A percentile compares a stretch with the other conserved stretches of the same genome.
These are phyloP conservation scores for Macrophomina pseudophaseolina DNA, from an alignment of 2,329 filamentous ascomycete genomes.

Conservation along the genomic window DNA sequence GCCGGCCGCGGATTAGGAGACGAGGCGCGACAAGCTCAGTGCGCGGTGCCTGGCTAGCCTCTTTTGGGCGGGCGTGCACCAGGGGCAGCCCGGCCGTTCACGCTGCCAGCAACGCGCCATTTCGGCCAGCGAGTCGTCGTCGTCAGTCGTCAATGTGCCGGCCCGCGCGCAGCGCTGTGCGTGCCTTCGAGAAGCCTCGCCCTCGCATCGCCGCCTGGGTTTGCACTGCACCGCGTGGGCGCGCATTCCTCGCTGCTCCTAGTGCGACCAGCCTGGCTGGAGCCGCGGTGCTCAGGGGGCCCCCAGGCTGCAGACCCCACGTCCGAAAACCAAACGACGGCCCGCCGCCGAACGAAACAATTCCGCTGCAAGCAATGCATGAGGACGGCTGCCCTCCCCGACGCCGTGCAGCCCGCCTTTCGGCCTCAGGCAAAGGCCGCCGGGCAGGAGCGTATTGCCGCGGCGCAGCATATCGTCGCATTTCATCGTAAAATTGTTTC, in stretches of 20 bases:
- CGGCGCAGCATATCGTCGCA: neutral
- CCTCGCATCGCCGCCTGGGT: neutral
- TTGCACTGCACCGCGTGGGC: neutral
- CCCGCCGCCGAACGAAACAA: conserved; percentile 6
- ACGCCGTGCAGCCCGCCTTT: neutral
- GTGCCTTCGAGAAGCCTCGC: conserved; percentile 20
- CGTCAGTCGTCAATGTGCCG: neutral
- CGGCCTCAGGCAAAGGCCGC: neutral
- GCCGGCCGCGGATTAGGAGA: conserved; percentile 15
- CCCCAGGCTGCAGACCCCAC: neutral
- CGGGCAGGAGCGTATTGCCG: neutral
- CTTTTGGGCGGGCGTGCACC: conserved; percentile 7
- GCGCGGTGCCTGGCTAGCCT: conserved; percentile 17
- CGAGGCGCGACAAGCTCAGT: conserved; percentile 21
- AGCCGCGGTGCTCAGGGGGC: neutral
- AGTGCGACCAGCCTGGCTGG: neutral
- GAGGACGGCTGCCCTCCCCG: neutral
- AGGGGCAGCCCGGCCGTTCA: conserved; percentile 15
- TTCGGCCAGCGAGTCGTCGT: conserved; percentile 12
- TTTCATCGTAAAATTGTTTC: conserved; percentile 9
- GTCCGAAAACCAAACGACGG: neutral
- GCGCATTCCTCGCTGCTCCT: neutral
- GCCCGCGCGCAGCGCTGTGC: neutral
- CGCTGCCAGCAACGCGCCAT: neutral
- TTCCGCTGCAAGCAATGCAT: neutral